phyloP scores from a whole-genome alignment of 78 protist species.

The Ministeria vibrans region DNA sequence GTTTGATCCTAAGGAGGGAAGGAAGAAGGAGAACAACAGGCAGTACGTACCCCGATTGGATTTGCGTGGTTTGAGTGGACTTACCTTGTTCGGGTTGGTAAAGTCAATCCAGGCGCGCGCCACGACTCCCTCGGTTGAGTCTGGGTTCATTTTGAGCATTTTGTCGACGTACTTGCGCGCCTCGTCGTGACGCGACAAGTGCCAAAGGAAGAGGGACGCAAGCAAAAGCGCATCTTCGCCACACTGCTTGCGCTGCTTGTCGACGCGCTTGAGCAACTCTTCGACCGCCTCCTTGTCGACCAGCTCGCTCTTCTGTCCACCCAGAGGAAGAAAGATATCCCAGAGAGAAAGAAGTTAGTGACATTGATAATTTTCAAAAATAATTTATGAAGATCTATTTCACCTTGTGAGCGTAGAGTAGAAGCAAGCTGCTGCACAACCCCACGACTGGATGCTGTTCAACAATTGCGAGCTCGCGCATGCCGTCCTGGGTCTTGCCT shows the following conservation, averaged over 20 bases:
- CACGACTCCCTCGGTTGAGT: neutral
- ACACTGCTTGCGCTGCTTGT: neutral
- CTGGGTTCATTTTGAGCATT: neutral
- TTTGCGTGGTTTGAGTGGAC: neutral
- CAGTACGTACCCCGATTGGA: neutral
- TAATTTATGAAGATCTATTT: neutral
- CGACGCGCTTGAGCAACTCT: neutral
- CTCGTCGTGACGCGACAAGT: neutral
- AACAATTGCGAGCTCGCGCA: neutral
- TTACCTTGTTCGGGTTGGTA: neutral
- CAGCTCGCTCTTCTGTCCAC: neutral
- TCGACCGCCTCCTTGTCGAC: slow-evolving; percentile 1
- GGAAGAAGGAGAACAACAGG: neutral
- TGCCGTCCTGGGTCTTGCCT: neutral
- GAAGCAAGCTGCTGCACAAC: neutral
- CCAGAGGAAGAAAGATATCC: neutral
- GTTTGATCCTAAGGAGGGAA: neutral
- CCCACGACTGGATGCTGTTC: neutral
- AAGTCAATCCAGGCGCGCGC: neutral
- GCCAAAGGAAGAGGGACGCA: slow-evolving; percentile 2
- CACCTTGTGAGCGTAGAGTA: neutral
- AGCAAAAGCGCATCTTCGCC: neutral
- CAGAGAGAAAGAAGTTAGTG: neutral
- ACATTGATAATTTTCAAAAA: neutral
- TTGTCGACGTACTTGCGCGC: neutral